Evolutionary conservation across 352 stramenopile genomes (phyloP).

Genomic region (Blastocystis sp.): DNA sequence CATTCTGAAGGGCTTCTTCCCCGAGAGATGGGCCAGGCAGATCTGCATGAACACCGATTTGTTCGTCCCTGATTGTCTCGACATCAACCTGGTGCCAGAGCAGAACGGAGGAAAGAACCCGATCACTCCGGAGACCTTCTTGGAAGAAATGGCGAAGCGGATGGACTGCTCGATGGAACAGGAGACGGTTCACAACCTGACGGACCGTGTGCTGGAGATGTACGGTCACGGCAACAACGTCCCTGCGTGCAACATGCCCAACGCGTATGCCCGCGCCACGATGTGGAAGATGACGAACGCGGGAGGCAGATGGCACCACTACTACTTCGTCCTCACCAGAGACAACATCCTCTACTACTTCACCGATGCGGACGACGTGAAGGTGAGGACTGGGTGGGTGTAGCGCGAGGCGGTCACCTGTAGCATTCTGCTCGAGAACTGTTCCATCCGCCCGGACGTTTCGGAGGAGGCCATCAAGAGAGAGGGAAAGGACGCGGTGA

Average conservation of each 20-base stretch:
- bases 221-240: not conserved
- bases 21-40: conserved; percentile 16
- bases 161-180: not conserved
- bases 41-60: conserved; percentile 33
- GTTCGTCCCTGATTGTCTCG: conserved; percentile 11
- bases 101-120: conserved; percentile 10
- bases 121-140: not conserved
- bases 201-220: not conserved
- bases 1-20: conserved; percentile 13
- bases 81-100: not conserved
- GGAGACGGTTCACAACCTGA: not conserved
- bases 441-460: not conserved
- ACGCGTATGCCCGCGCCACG: conserved; percentile 18
- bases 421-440: conserved; percentile 26
- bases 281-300: conserved; percentile 64
- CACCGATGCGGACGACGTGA: conserved; percentile 12
- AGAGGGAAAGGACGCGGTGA: not conserved
- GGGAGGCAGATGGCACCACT: conserved; percentile 40
- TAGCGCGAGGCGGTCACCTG: not conserved
- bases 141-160: conserved; percentile 1
- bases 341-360: conserved; percentile 61
- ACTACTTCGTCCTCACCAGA: conserved; percentile 43
- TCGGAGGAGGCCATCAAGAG: conserved; percentile 10
- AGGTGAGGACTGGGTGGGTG: conserved; percentile 2
- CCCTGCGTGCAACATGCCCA: conserved; percentile 33